Conservation (phyloP, 306 rosid species). For the Myrica gale region DNA sequence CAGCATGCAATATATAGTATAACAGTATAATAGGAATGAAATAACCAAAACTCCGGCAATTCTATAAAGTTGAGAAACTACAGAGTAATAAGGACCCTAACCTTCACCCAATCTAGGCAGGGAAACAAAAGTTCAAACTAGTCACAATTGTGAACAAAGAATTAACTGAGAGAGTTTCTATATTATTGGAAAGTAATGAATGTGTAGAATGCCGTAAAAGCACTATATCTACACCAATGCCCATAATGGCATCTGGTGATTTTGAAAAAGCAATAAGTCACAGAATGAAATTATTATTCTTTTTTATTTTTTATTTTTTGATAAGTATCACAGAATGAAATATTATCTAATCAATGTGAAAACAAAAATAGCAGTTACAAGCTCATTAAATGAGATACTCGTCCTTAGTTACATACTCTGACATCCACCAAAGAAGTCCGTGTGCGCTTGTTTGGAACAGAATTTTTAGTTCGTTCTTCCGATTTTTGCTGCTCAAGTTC, state of each 20-base stretch:
- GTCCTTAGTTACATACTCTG: constrained; percentile 52
- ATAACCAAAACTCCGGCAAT: not conserved
- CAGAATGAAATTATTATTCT: not conserved
- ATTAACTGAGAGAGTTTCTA: constrained; percentile 24
- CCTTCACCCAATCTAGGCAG: not conserved
- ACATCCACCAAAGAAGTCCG: constrained; percentile 89
- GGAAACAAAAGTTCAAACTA: constrained; percentile 14
- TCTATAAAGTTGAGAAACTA: not conserved
- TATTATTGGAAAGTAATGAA: constrained; percentile 25
- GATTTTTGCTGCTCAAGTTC: constrained; percentile 88
- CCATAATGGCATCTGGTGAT: not conserved
- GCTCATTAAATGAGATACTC: not conserved
- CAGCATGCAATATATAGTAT: not conserved
- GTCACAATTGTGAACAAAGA: constrained; percentile 26
- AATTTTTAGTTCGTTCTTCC: constrained; percentile 70
- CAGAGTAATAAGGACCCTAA: not conserved
- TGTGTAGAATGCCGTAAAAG: constrained; percentile 24
- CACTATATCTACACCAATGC: constrained; percentile 7
- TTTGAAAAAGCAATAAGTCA: constrained; percentile 18
- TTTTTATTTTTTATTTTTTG: too few relatives aligned
- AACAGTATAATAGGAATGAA: not conserved
- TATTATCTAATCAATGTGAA: constrained; percentile 7
- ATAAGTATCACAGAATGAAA: constrained; percentile 2
- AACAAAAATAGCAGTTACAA: constrained; percentile 3
- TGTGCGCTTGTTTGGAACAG: constrained; percentile 84